phyloP scores from a whole-genome alignment of 2,329 filamentous ascomycete genomes.

The Pyricularia sp. region DNA sequence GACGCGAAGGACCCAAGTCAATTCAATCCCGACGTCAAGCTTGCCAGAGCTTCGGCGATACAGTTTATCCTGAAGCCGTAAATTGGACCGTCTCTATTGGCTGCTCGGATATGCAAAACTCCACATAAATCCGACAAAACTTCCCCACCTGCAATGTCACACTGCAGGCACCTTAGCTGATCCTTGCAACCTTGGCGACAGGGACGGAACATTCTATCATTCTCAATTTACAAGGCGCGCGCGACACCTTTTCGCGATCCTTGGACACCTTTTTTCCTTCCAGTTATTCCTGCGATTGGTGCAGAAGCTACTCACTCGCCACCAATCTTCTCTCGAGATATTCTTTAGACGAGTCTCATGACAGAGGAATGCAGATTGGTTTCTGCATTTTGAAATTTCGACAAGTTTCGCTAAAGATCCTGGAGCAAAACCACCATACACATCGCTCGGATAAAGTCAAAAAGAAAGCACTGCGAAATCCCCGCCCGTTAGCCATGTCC shows the following conservation, averaged over 20 bases:
- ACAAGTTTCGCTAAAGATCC: not conserved
- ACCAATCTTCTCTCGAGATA: not conserved
- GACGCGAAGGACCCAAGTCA: not conserved
- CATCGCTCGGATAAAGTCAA: not conserved
- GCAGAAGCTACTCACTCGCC: not conserved
- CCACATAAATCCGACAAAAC: not conserved
- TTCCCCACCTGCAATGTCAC: not conserved
- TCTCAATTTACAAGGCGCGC: not conserved
- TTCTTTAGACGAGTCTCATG: not conserved
- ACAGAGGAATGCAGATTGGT: not conserved
- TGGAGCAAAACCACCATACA: not conserved
- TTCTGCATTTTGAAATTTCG: not conserved
- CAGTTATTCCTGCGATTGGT: not conserved
- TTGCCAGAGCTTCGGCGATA: not conserved
- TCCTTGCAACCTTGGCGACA: not conserved
- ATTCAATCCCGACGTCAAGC: not conserved
- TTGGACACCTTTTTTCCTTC: not conserved
- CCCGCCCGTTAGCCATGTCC: not conserved
- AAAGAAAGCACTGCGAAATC: not conserved
- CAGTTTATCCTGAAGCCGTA: not conserved
- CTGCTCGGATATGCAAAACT: not conserved
- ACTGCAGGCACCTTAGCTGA: not conserved
- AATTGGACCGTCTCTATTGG: not conserved
- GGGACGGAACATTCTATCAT: not conserved
- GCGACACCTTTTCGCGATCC: not conserved